Evolutionary conservation across 2,329 filamentous ascomycete genomes (phyloP), one percentile per base, ranked within the genome.

Genomic region (Neobulgaria alba): DNA sequence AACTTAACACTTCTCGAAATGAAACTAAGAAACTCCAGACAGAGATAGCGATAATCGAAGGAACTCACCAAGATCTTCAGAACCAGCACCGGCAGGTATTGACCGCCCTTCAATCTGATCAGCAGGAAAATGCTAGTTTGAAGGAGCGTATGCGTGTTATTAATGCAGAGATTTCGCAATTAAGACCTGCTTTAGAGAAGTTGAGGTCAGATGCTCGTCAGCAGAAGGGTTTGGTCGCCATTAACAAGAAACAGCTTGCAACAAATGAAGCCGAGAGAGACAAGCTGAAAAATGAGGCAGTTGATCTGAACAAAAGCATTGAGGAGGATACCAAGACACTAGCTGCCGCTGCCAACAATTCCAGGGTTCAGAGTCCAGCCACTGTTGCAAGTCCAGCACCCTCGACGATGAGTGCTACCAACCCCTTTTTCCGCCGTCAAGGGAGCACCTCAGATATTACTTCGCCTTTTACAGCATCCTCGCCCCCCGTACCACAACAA

Each of bases 161-260:
- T 31, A 98, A 95, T 57, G 72, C 77, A 10, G 87, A 94, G 62
- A 81, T 95, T 53, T 73, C 77, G 14, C 82, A 88, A 62, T 67
- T 96, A 30, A 93, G 88, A 62, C 88, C 89, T 21, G 82, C 90
- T 51, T 78, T 98, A 38, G 92, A 98, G 61, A 96, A 95, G 68
- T 73, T 94, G 54, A 88, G 85, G 61, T 86, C 83, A 10, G 88
- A 95, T 54, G 88, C 88, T 18, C 80, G 92, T 31, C 92, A 96
- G 62, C 89, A 96, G 59, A 96, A 94, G 67, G 92, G 92, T 14
- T 72, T 96, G 50, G 90, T 94, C 20, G 89, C 92, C 32, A 98
- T 98, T 66, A 95, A 95, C 67, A 96, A 93, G 72, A 98, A 98
- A 67, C 92, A 98, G 65, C 69, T 96, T 45, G 77, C 82, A 26